These are phyloP conservation scores for Alternaria gaisen DNA, from an alignment of 2,329 filamentous ascomycete species.

Conservation along the genomic window DNA sequence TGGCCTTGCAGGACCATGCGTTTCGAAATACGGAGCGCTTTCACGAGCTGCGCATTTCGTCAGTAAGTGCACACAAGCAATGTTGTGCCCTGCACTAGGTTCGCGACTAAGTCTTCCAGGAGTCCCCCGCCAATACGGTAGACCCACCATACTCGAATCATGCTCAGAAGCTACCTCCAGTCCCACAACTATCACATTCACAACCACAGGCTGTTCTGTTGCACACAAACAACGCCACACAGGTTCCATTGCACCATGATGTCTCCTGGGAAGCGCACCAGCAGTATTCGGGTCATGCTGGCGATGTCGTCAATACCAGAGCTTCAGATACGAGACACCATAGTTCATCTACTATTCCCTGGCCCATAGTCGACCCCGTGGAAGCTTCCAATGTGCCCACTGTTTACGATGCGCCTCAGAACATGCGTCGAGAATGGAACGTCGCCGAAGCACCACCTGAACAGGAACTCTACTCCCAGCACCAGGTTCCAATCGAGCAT, in stretches of 20 bases:
- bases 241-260: slow-evolving; percentile 26
- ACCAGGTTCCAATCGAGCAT: slow-evolving; percentile 18
- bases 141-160: slow-evolving; percentile 37
- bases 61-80: slow-evolving; percentile 31
- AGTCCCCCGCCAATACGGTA: slow-evolving; percentile 28
- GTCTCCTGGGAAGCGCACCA: slow-evolving; percentile 29
- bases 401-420: slow-evolving; percentile 26
- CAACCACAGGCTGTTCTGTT: slow-evolving; percentile 25
- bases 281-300: slow-evolving; percentile 26
- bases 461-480: slow-evolving; percentile 25
- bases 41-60: slow-evolving; percentile 28
- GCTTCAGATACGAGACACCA: slow-evolving; percentile 19
- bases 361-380: slow-evolving; percentile 23
- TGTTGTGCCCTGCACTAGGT: slow-evolving; percentile 20
- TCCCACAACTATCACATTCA: slow-evolving; percentile 33
- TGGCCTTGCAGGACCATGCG: slow-evolving; percentile 18
- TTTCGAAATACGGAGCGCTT: slow-evolving; percentile 28
- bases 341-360: slow-evolving; percentile 24
- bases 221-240: slow-evolving; percentile 23
- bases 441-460: slow-evolving; percentile 18
- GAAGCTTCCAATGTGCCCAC: slow-evolving; percentile 18
- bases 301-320: slow-evolving; percentile 21
- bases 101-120: slow-evolving; percentile 33
- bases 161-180: slow-evolving; percentile 29
- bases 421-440: slow-evolving; percentile 32